Percentiles rank a stretch among this genome's conserved stretches.
phyloP scores from a whole-genome alignment of 306 rosid species.

The Canavalia ensiformis region DNA sequence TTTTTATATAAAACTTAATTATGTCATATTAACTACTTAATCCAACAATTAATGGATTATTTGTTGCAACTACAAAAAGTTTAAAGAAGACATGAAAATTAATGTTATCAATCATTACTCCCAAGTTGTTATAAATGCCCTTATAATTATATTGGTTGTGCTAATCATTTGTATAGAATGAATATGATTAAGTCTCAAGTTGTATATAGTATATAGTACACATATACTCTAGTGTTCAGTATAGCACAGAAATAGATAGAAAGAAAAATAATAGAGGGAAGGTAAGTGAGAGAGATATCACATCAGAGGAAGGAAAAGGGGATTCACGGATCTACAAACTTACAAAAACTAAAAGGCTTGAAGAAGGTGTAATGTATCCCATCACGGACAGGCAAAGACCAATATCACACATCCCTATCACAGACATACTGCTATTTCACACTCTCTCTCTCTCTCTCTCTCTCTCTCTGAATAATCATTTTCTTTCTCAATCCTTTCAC shows the following conservation, averaged over 20 bases:
- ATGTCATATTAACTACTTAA: background rate
- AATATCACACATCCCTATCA: conserved; percentile 44
- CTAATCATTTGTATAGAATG: background rate
- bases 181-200: background rate
- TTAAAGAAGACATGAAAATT: too few relatives aligned
- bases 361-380: conserved; percentile 21
- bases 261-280: background rate
- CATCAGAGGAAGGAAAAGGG: conserved; percentile 51
- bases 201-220: background rate
- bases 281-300: conserved; percentile 45
- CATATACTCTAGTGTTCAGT: too few relatives aligned
- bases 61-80: background rate
- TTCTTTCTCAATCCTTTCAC: conserved; percentile 39
- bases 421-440: conserved; percentile 1
- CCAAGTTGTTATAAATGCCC: too few relatives aligned
- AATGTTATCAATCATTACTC: too few relatives aligned
- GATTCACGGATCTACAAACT: conserved; percentile 70
- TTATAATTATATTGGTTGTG: background rate
- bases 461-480: conserved; percentile 40
- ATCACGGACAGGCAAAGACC: conserved; percentile 48
- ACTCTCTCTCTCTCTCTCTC: background rate
- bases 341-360: conserved; percentile 47
- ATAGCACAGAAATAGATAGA: background rate
- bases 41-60: background rate
- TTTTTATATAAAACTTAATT: background rate